Evolutionary conservation across 192 early-diverging fungal genomes (phyloP), one percentile per base, ranked within the genome.

Genomic region (Rhizophagus sp.): DNA sequence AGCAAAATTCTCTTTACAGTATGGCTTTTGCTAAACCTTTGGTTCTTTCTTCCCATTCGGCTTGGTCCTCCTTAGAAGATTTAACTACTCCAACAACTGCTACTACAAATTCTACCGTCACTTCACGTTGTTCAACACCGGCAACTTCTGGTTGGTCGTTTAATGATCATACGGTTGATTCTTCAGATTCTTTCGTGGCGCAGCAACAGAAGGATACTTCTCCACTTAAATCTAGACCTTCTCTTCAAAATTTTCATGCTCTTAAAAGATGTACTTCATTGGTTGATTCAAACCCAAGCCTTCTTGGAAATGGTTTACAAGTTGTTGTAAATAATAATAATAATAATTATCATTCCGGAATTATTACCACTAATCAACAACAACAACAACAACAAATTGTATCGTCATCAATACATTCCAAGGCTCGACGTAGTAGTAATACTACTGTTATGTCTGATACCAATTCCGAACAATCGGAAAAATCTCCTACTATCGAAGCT

Each of bases 31-130:
- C 62, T 5, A 34, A 76, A 63, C 36, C 74, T 39, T 39, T 41
- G 30, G 30, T n/a, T 5, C 62, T 63, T 41, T 17, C 61, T 10
- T 11, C 27, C 0, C 39, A 41, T 71, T 76, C 74, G 27, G 74
- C 74, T 39, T 76, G 74, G 57, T 39, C 50, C 34, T 76, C 74
- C 9, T 13, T 63, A 41, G 74, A 76, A 36, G 74, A 76, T 76
- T 63, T 76, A 24, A 39, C 61, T 5, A 63, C 74, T 62, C 74
- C 74, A 36, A 62, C 74, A 30, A 63, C 61, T 24, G 50, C 61
- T 27, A 33, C 74, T 11, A 36, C 74, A 41, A 76, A 27, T 41
- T 76, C 74, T 12, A 63, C 61, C n/a, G 74, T 24, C 3, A 76
- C 74, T n/a, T 76, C 74, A 17, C 50, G 74, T 61, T 76, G 57